These are phyloP conservation scores for Mortierella sp. DNA, from an alignment of 371 early-diverging fungal genomes.

Conservation along the genomic window DNA sequence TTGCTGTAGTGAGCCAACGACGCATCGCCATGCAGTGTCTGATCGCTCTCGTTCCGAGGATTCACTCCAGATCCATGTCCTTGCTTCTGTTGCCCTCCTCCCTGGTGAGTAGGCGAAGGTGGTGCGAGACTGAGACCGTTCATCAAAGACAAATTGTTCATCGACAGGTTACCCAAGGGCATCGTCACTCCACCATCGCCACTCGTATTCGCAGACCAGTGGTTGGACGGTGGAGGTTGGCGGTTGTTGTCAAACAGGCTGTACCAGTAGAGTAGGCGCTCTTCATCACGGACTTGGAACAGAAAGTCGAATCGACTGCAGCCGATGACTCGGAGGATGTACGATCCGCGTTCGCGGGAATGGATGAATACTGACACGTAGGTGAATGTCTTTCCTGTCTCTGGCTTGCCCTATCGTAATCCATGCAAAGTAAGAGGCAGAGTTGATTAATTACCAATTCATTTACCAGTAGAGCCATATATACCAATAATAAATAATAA, in stretches of 20 bases:
- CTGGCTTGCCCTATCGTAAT: conserved; percentile 60
- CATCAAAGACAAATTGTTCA: conserved; percentile 13
- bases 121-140: background rate
- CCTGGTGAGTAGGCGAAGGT: background rate
- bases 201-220: background rate
- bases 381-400: conserved; percentile 62
- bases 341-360: conserved; percentile 63
- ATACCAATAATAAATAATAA: background rate
- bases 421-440: background rate
- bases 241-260: conserved; percentile 41
- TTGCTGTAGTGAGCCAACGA: background rate
- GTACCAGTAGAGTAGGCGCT: conserved; percentile 65
- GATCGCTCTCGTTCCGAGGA: background rate
- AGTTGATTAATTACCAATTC: no score
- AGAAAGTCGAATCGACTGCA: conserved; percentile 64
- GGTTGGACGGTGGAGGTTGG: background rate
- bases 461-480: background rate
- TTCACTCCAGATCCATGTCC: background rate
- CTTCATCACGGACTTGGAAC: conserved; percentile 66
- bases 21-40: background rate
- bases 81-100: background rate
- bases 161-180: conserved; percentile 27
- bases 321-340: conserved; percentile 67
- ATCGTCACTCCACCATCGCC: conserved; percentile 12
- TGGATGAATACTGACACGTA: conserved; percentile 63